Evolutionary conservation across 2,329 filamentous ascomycete genomes (phyloP).

Genomic region (Arthrobotrys sphaeroides): DNA sequence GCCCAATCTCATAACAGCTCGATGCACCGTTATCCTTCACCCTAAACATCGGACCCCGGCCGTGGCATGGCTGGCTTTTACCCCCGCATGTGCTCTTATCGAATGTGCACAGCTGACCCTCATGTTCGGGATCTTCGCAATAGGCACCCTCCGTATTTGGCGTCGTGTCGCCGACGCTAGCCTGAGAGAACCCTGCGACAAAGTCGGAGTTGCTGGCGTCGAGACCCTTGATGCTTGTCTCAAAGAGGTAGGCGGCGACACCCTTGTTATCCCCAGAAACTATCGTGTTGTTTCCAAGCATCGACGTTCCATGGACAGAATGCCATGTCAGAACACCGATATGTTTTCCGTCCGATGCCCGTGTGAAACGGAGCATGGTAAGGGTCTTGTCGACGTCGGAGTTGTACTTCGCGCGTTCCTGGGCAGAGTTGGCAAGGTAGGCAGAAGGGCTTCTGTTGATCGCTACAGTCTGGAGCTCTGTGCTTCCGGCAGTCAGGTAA

Average conservation of each 20-base stretch:
- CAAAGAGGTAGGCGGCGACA: constrained; percentile 84
- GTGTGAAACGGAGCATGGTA: constrained; percentile 80
- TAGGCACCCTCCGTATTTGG: constrained; percentile 88
- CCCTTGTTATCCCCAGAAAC: constrained; percentile 97
- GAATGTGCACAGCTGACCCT: constrained; percentile 73
- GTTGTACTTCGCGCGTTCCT: constrained; percentile 76
- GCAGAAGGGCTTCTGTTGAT: constrained; percentile 89
- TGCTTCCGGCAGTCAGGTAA: constrained; percentile 74
- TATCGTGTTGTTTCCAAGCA: constrained; percentile 90
- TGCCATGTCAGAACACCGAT: constrained; percentile 86
- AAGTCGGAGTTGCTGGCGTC: constrained; percentile 71
- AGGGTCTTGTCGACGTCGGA: constrained; percentile 64
- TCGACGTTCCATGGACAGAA: constrained; percentile 87
- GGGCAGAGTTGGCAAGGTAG: constrained; percentile 83
- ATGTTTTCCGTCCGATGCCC: constrained; percentile 77
- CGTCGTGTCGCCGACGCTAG: constrained; percentile 88
- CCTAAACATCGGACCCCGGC: constrained; percentile 75
- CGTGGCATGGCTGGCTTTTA: constrained; percentile 76
- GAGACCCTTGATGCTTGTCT: constrained; percentile 71
- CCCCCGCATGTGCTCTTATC: constrained; percentile 87
- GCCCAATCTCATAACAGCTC: constrained; percentile 79
- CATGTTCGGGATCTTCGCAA: constrained; percentile 76
- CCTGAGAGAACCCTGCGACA: constrained; percentile 90
- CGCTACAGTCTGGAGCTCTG: constrained; percentile 77
- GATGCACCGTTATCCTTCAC: constrained; percentile 70